Evolutionary conservation across 2,329 filamentous ascomycete species (phyloP).

Genomic region (Diaporthe longicolla): DNA sequence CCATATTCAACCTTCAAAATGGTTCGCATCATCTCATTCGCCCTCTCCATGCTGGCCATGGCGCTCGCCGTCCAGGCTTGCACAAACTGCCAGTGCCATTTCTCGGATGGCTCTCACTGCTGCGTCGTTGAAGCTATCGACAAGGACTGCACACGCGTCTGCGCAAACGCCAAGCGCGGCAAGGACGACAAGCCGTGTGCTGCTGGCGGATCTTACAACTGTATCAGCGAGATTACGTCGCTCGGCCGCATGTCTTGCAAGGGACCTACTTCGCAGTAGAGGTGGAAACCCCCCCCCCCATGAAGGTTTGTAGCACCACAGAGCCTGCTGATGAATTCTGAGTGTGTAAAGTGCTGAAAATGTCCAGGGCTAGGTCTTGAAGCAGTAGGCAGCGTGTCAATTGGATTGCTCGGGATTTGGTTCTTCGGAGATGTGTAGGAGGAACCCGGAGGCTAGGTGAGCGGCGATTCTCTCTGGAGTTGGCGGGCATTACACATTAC

Average conservation of each 20-base stretch:
- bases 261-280: constrained; percentile 1
- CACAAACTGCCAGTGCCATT: constrained; percentile 6
- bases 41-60: neutral
- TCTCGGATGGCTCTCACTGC: constrained; percentile 8
- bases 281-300: no score
- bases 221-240: neutral
- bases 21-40: constrained; percentile 6
- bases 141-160: constrained; percentile 6
- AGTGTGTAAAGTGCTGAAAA: neutral
- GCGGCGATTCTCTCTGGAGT: neutral
- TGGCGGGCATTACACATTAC: neutral
- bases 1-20: neutral
- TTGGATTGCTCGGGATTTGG: no score
- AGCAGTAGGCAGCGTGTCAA: no score
- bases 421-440: no score
- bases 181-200: constrained; percentile 14
- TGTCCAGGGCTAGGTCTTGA: neutral
- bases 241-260: constrained; percentile 1
- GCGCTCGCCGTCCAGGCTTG: constrained; percentile 7
- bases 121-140: neutral
- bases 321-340: no score
- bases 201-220: constrained; percentile 5
- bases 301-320: no score
- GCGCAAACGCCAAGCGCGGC: neutral
- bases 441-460: no score